Conservation (phyloP, 371 early-diverging fungal genomes). For the Rhizopus microsporus region DNA sequence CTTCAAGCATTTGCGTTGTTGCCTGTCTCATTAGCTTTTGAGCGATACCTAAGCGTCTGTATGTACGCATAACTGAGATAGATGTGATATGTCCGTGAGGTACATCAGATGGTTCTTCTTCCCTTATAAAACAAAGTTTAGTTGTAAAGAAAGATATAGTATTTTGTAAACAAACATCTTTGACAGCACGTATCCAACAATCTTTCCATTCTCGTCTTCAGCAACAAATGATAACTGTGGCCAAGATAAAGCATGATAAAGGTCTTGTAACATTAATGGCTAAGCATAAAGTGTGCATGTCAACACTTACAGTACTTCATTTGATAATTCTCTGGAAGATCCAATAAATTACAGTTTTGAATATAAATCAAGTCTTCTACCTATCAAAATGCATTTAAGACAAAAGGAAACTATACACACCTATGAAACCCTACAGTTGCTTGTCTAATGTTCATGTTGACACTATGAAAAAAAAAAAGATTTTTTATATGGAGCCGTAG, state of each 20-base stretch:
- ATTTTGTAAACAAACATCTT: constrained; percentile 76
- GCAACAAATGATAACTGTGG: constrained; percentile 97
- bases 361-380: constrained; percentile 80
- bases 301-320: constrained; percentile 89
- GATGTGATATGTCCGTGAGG: constrained; percentile 97
- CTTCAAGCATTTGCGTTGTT: constrained; percentile 87
- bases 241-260: constrained; percentile 95
- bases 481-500: too few species aligned
- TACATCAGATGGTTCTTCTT: constrained; percentile 74
- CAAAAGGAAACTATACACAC: neutral
- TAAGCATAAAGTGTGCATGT: neutral
- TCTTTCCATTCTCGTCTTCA: constrained; percentile 85
- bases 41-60: constrained; percentile 93
- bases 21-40: constrained; percentile 95
- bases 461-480: neutral
- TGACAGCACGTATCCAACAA: constrained; percentile 96
- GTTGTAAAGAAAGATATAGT: neutral
- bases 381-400: constrained; percentile 26
- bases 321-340: constrained; percentile 98
- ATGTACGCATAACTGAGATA: constrained; percentile 93
- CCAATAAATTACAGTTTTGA: constrained; percentile 95
- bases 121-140: constrained; percentile 53
- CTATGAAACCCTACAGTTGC: constrained; percentile 52
- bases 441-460: constrained; percentile 65
- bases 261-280: constrained; percentile 48